Base-by-base conservation (phyloP, 768 basidiomycete genomes). In the Neoboletus brunneissimus region DNA sequence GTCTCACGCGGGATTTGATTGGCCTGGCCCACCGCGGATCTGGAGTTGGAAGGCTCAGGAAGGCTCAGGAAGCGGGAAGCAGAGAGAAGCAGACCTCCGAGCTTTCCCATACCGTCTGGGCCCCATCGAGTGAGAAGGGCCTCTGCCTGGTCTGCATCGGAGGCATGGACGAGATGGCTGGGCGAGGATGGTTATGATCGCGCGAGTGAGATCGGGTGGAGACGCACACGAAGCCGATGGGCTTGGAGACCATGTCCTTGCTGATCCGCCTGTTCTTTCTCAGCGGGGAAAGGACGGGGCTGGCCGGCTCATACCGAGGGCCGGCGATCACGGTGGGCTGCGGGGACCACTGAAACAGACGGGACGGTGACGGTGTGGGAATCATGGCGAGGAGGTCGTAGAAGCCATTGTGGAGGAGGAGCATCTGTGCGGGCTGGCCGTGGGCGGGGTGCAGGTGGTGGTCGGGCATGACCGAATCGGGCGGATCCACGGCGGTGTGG, bases 131-230 rank as follows among this genome's bases (percentile, higher is more conserved):
- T 86, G 48, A 95, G 85, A 57, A 95, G 79, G 25, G 89, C 92
- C 71, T 91, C 89, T 34, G 90, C 83, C 69, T 95, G 90, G 74
- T 90, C 89, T 13, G 88, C 90, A 73, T 94, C 90, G 55, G 90
- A 93, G 31, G 94, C 92, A 75, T 95, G 93, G 11, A 94, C 86
- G 60, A 93, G 79, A 76, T 96, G 93, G 51, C 92, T 94, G 67
- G 50, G 62, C 46, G 55, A 58, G 57, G 58, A 53, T 65, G 61
- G 69, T 55, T 41, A 52, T 47, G 61, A 50, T 57, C 53, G 58
- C 53, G 57, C 54, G 58, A 48, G 23, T 58, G 54, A 48, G 31
- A 54, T 48, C 38, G 47, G 27, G 23, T 38, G 52, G 55, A 62
- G 37, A 84, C 90, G 72, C 78, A 95, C 91, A 90, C 79, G 70